A percentile compares a stretch with the other conserved stretches of the same genome.
Conservation (phyloP, 1,139 yeast species). For the Blastobotrys malaysiensis region DNA sequence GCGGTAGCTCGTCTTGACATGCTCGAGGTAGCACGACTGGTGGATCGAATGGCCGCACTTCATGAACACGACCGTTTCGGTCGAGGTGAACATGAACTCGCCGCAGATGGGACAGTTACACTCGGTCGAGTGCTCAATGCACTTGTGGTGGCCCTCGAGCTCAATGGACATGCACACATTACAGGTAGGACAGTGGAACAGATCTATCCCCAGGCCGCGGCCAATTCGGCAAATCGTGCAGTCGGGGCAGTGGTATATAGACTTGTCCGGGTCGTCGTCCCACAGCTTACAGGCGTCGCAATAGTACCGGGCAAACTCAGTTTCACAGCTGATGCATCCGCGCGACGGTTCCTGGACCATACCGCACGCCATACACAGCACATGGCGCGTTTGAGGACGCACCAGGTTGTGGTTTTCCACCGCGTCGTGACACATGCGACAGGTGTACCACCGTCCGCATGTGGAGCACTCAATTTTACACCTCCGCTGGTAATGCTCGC, state of each 20-base stretch:
- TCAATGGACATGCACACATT: slow-evolving; percentile 84
- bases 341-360: slow-evolving; percentile 70
- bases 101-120: slow-evolving; percentile 92
- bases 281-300: slow-evolving; percentile 75
- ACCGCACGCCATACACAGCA: slow-evolving; percentile 76
- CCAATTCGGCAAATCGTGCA: slow-evolving; percentile 94
- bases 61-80: slow-evolving; percentile 84
- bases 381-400: slow-evolving; percentile 58
- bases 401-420: slow-evolving; percentile 52
- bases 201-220: slow-evolving; percentile 79
- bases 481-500: slow-evolving; percentile 76
- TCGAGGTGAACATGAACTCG: slow-evolving; percentile 85
- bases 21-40: slow-evolving; percentile 73
- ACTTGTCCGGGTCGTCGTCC: slow-evolving; percentile 75
- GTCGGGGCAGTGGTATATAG: slow-evolving; percentile 85
- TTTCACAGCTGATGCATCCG: slow-evolving; percentile 62
- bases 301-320: slow-evolving; percentile 65
- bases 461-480: slow-evolving; percentile 79
- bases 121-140: slow-evolving; percentile 82
- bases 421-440: slow-evolving; percentile 82
- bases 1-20: slow-evolving; percentile 73
- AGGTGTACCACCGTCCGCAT: slow-evolving; percentile 70
- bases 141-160: slow-evolving; percentile 68
- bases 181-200: slow-evolving; percentile 87
- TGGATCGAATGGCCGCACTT: slow-evolving; percentile 94